These are phyloP conservation scores for Murraya koenigii DNA, from an alignment of 345 rosid species.

Conservation along the genomic window DNA sequence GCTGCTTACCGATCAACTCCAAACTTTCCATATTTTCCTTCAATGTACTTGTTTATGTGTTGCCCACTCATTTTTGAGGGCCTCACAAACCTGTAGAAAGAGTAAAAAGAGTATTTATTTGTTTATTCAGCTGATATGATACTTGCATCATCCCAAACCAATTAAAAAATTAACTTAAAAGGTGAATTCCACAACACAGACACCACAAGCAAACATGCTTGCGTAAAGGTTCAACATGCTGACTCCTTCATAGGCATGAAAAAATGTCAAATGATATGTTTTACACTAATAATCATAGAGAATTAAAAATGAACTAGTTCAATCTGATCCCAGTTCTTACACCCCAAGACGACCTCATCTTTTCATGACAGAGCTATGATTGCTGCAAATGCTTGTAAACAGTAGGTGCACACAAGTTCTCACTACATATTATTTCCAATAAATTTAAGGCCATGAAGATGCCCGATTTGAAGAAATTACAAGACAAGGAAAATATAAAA, in stretches of 20 bases:
- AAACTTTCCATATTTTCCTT: conserved; percentile 83
- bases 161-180: background rate
- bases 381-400: background rate
- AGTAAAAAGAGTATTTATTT: background rate
- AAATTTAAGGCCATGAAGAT: background rate
- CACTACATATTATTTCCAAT: background rate
- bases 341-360: background rate
- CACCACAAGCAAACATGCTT: background rate
- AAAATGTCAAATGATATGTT: background rate
- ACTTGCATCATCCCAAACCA: background rate
- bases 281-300: background rate
- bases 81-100: conserved; percentile 69
- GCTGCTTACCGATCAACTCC: conserved; percentile 82
- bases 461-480: background rate
- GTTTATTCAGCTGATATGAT: background rate
- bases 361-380: background rate
- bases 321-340: background rate
- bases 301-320: background rate
- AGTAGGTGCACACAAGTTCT: background rate
- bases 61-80: conserved; percentile 76
- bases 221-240: background rate
- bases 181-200: background rate
- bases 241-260: background rate
- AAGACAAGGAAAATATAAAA: background rate
- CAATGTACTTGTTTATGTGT: conserved; percentile 66